phyloP scores from a whole-genome alignment of 768 basidiomycete genomes.

The Coprinopsis strossmayeri region DNA sequence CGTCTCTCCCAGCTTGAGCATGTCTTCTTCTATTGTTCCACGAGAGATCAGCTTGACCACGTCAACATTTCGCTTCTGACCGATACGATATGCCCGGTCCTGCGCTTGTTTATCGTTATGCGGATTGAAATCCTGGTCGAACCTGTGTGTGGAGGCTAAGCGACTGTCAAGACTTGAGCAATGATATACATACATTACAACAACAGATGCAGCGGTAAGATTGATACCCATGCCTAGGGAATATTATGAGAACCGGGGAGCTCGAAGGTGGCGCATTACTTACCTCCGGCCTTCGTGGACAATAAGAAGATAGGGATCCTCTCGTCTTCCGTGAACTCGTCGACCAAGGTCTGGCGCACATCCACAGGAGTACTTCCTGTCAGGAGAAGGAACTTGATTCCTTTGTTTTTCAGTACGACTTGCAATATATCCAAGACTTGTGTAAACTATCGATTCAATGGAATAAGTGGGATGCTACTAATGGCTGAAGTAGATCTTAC shows the following conservation, averaged over 20 bases:
- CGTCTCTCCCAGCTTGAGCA: constrained; percentile 81
- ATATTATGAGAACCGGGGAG: constrained; percentile 4
- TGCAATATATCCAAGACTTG: constrained; percentile 93
- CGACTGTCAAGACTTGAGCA: background rate
- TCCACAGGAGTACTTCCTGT: constrained; percentile 95
- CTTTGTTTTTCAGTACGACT: constrained; percentile 64
- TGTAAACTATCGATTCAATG: constrained; percentile 59
- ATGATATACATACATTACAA: constrained; percentile 68
- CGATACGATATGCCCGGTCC: constrained; percentile 95
- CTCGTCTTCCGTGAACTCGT: constrained; percentile 89
- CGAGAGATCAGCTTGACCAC: constrained; percentile 90
- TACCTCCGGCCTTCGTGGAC: constrained; percentile 85
- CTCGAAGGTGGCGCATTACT: constrained; percentile 8
- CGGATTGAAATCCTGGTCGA: constrained; percentile 97
- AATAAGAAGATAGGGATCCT: constrained; percentile 84
- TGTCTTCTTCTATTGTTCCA: constrained; percentile 95
- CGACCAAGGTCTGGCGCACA: constrained; percentile 87
- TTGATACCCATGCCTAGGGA: constrained; percentile 84
- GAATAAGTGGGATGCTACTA: background rate
- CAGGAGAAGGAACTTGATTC: constrained; percentile 72
- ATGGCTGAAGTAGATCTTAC: constrained; percentile 30
- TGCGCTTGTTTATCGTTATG: constrained; percentile 98
- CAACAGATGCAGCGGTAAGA: constrained; percentile 90
- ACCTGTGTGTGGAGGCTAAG: constrained; percentile 37
- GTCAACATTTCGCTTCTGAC: constrained; percentile 89